These are phyloP conservation scores for Trypanosoma avium DNA, from an alignment of 208 protist genomes.

Conservation along the genomic window DNA sequence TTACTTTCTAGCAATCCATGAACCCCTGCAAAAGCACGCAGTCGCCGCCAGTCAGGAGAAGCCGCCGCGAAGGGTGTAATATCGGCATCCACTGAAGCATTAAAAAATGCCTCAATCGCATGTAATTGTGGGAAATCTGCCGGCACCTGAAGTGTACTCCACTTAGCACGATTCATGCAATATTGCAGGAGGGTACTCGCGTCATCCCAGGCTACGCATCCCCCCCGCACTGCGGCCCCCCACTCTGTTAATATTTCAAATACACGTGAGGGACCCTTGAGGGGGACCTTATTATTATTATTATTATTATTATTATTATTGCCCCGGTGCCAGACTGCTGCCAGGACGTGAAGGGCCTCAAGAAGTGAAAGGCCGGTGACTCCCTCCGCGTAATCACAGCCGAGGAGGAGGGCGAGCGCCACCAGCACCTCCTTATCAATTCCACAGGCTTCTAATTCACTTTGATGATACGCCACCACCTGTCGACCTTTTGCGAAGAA, in stretches of 20 bases:
- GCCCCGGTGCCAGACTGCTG: slow-evolving; percentile 40
- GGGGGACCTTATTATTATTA: too few relatives aligned
- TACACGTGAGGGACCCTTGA: slow-evolving; percentile 29
- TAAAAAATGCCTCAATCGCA: slow-evolving; percentile 64
- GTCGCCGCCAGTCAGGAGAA: slow-evolving; percentile 57
- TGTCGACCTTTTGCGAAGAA: slow-evolving; percentile 83
- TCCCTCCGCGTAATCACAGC: slow-evolving; percentile 95
- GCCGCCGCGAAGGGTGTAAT: slow-evolving; percentile 32
- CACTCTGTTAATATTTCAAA: slow-evolving; percentile 43
- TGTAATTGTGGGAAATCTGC: slow-evolving; percentile 41
- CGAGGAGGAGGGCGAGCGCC: slow-evolving; percentile 90
- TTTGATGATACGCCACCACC: slow-evolving; percentile 65
- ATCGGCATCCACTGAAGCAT: slow-evolving; percentile 51
- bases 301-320: neutral
- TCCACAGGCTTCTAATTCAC: slow-evolving; percentile 63
- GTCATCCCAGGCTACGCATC: slow-evolving; percentile 31
- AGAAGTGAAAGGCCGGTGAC: slow-evolving; percentile 85
- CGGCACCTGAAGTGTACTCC: slow-evolving; percentile 39
- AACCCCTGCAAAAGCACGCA: slow-evolving; percentile 54
- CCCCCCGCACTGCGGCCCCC: slow-evolving; percentile 25
- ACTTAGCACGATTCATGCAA: slow-evolving; percentile 29
- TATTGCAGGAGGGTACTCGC: slow-evolving; percentile 53
- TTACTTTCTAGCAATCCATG: slow-evolving; percentile 55
- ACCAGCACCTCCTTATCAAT: slow-evolving; percentile 86
- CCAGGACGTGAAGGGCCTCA: slow-evolving; percentile 58